Evolutionary conservation across 2,329 filamentous ascomycete species (phyloP).

Genomic region (Cladosporium cucumerinum): DNA sequence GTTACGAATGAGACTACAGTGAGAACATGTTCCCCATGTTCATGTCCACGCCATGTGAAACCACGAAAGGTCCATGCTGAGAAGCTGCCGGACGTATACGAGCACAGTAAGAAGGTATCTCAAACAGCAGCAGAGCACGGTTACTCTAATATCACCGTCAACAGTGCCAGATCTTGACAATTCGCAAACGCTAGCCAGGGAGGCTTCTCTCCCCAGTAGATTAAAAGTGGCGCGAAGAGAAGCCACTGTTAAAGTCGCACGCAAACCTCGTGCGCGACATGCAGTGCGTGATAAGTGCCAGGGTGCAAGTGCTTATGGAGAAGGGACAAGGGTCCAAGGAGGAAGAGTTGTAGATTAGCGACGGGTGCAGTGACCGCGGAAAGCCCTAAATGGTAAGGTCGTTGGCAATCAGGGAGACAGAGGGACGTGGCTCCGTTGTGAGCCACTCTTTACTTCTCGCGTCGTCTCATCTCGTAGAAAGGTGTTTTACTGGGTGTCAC

Average conservation of each 20-base stretch:
- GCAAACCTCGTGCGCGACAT: not conserved
- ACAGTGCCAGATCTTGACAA: not conserved
- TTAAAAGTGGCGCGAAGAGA: not conserved
- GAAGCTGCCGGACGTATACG: not conserved
- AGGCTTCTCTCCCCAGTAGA: not conserved
- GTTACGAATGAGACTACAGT: not conserved
- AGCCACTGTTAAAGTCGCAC: not conserved
- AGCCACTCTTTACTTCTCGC: not conserved
- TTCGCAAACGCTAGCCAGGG: not conserved
- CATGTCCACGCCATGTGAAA: not conserved
- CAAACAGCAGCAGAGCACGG: not conserved
- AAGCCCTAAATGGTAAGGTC: not conserved
- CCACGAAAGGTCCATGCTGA: not conserved
- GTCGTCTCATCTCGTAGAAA: not conserved
- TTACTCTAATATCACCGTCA: not conserved
- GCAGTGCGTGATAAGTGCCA: not conserved
- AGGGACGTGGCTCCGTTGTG: not conserved
- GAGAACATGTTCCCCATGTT: not conserved
- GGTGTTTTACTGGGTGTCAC: not conserved
- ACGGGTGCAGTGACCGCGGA: not conserved
- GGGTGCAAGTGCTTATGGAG: not conserved
- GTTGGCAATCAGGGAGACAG: not conserved
- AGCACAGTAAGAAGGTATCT: not conserved
- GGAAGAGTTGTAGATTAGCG: not conserved
- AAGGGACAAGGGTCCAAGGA: not conserved